Percentiles rank a stretch among this genome's conserved stretches.
phyloP scores from a whole-genome alignment of 2,329 filamentous ascomycete species.

The Scedosporium minutisporum region DNA sequence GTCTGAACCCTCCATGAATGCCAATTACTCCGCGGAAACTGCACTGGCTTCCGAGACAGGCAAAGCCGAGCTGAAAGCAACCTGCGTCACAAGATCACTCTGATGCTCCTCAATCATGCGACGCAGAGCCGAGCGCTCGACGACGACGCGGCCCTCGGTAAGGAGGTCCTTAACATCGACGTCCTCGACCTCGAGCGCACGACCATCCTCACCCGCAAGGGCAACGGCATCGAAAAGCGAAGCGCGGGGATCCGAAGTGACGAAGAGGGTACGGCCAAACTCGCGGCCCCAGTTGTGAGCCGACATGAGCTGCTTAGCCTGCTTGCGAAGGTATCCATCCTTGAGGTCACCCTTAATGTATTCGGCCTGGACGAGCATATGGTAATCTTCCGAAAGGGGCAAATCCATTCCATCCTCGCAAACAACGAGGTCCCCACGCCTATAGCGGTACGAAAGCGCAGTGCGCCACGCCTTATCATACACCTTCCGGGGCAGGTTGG shows the following conservation, averaged over 20 bases:
- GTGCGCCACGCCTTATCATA: slow-evolving; percentile 96
- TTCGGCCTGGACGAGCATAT: slow-evolving; percentile 25
- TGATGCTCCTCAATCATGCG: slow-evolving; percentile 64
- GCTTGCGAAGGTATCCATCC: slow-evolving; percentile 49
- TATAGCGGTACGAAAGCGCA: slow-evolving; percentile 84
- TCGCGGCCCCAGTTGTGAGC: slow-evolving; percentile 59
- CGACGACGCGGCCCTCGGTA: slow-evolving; percentile 72
- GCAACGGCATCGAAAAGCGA: slow-evolving; percentile 59
- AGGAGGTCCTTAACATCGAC: slow-evolving; percentile 95
- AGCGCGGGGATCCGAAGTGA: slow-evolving; percentile 52
- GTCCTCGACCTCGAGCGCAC: slow-evolving; percentile 60
- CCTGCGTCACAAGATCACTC: slow-evolving; percentile 42
- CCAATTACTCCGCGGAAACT: not conserved
- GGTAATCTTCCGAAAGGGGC: slow-evolving; percentile 39
- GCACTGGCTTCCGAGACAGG: not conserved
- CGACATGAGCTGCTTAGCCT: slow-evolving; percentile 58
- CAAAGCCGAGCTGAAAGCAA: not conserved
- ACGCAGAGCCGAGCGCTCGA: slow-evolving; percentile 74
- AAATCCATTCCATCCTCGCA: slow-evolving; percentile 72
- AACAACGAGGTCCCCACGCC: slow-evolving; percentile 76
- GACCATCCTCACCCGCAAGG: slow-evolving; percentile 54
- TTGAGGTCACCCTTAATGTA: slow-evolving; percentile 37
- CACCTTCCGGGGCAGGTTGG: slow-evolving; percentile 73
- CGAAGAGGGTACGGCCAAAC: slow-evolving; percentile 63
- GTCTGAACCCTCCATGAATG: not conserved